Conservation (phyloP, 2,329 filamentous ascomycete genomes). For the Trichoderma semiorbis region DNA sequence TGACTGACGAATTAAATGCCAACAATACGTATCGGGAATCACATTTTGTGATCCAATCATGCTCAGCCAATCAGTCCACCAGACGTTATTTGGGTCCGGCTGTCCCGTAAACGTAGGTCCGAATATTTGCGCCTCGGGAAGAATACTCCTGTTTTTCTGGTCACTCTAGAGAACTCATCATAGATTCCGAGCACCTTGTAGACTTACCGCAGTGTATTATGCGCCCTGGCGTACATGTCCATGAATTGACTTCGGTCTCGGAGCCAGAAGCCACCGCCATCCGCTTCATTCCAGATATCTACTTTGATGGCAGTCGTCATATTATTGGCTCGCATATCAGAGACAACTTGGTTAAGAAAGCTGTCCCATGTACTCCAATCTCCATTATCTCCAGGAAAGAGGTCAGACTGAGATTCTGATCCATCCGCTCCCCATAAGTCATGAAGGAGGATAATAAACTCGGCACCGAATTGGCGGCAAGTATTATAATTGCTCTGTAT, state of each 20-base stretch:
- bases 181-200: neutral
- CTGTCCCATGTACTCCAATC: slow-evolving; percentile 45
- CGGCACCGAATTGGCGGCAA: slow-evolving; percentile 34
- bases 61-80: slow-evolving; percentile 14
- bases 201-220: neutral
- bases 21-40: slow-evolving; percentile 13
- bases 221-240: neutral
- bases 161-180: neutral
- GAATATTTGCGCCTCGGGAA: slow-evolving; percentile 12
- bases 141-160: neutral
- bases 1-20: slow-evolving; percentile 9
- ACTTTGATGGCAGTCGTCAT: slow-evolving; percentile 38
- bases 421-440: slow-evolving; percentile 48
- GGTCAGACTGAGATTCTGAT: slow-evolving; percentile 32
- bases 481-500: slow-evolving; percentile 39
- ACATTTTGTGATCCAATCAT: neutral
- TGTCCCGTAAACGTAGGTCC: slow-evolving; percentile 11
- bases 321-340: slow-evolving; percentile 36
- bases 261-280: slow-evolving; percentile 25
- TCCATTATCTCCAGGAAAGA: slow-evolving; percentile 47
- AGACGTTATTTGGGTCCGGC: slow-evolving; percentile 9
- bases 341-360: slow-evolving; percentile 39
- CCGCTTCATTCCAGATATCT: slow-evolving; percentile 55
- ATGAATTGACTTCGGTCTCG: slow-evolving; percentile 5
- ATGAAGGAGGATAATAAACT: slow-evolving; percentile 45